phyloP scores from a whole-genome alignment of 768 basidiomycete species.

The Boletellus ananiceps region DNA sequence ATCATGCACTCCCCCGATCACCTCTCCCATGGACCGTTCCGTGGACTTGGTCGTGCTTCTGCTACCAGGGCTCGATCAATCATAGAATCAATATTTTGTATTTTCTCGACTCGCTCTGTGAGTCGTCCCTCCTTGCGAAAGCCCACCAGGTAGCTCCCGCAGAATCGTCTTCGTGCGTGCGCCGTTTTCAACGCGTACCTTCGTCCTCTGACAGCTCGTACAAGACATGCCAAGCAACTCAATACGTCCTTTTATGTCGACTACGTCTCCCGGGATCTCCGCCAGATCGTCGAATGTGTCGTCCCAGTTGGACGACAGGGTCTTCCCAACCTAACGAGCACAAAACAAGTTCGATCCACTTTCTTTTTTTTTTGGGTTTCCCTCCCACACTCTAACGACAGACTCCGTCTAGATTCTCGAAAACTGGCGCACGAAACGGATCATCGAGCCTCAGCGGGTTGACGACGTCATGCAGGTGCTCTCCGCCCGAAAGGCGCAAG shows the following conservation, averaged over 20 bases:
- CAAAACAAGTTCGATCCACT: slow-evolving; percentile 62
- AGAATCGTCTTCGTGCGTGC: slow-evolving; percentile 20
- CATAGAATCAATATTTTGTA: slow-evolving; percentile 92
- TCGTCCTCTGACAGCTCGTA: background rate
- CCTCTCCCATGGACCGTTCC: background rate
- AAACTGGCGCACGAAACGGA: slow-evolving; percentile 82
- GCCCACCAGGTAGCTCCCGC: slow-evolving; percentile 39
- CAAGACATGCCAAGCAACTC: slow-evolving; percentile 32
- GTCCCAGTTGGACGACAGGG: slow-evolving; percentile 88
- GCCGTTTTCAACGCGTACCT: background rate
- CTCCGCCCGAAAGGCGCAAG: slow-evolving; percentile 39
- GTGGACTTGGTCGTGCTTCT: background rate
- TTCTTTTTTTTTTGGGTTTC: no score
- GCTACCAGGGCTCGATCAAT: slow-evolving; percentile 71
- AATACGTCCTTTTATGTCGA: slow-evolving; percentile 63
- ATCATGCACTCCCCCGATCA: background rate
- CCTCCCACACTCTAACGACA: background rate
- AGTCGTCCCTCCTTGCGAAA: slow-evolving; percentile 66
- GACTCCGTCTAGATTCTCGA: slow-evolving; percentile 71
- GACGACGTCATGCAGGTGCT: slow-evolving; percentile 64
- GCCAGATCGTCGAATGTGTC: slow-evolving; percentile 74
- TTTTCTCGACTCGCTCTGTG: slow-evolving; percentile 84
- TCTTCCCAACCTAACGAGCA: slow-evolving; percentile 80
- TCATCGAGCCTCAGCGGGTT: slow-evolving; percentile 73
- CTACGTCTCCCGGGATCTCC: slow-evolving; percentile 73